These are phyloP conservation scores for Chondrostereum purpureum DNA, from an alignment of 1,284 basidiomycete genomes.

Conservation along the genomic window DNA sequence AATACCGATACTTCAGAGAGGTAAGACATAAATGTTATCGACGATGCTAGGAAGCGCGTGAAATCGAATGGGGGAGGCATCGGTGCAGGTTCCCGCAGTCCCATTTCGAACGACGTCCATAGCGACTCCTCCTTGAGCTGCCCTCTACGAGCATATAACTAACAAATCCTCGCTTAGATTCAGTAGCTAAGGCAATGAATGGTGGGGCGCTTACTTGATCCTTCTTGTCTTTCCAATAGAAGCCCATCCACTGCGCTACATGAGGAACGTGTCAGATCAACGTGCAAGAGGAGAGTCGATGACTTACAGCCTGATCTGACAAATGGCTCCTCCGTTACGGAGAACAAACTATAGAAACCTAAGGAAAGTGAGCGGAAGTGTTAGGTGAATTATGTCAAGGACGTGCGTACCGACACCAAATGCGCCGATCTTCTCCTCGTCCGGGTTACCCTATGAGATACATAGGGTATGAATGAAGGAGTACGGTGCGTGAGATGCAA, in stretches of 20 bases:
- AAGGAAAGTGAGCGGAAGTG: background rate
- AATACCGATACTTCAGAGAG: constrained; percentile 74
- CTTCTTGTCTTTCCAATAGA: constrained; percentile 93
- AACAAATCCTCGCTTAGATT: constrained; percentile 12
- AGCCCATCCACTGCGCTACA: constrained; percentile 86
- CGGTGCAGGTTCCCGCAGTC: constrained; percentile 75
- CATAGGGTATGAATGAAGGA: constrained; percentile 6
- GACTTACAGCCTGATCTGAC: constrained; percentile 76
- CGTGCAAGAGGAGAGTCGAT: background rate
- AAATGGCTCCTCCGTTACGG: constrained; percentile 88
- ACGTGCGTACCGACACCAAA: constrained; percentile 69
- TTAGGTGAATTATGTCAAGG: background rate
- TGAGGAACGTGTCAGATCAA: background rate
- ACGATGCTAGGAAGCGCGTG: constrained; percentile 85
- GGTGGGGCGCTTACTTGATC: constrained; percentile 50
- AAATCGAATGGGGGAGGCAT: constrained; percentile 85
- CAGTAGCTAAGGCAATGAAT: background rate
- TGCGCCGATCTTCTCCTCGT: constrained; percentile 81
- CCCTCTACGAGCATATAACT: constrained; percentile 78
- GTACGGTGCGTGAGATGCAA: background rate
- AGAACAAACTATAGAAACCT: constrained; percentile 81
- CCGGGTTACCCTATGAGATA: constrained; percentile 77
- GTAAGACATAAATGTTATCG: constrained; percentile 90
- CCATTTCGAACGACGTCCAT: constrained; percentile 94
- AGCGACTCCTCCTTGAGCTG: constrained; percentile 42